Percentiles rank a stretch among this genome's conserved stretches.
Conservation (phyloP, 208 protist genomes). For the Crithidia brevicula region DNA sequence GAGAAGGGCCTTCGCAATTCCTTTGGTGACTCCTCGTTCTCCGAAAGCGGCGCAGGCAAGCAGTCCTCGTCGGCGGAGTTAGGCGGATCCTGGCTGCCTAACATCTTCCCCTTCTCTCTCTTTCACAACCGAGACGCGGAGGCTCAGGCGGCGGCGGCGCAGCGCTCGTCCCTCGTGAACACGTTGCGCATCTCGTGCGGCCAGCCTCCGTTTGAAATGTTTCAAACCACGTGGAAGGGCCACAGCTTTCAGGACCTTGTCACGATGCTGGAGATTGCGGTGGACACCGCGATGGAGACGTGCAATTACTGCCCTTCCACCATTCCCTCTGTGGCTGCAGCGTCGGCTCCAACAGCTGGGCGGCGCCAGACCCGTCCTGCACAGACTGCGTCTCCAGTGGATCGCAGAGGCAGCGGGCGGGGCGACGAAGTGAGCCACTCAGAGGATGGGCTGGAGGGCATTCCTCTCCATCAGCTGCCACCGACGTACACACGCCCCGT, state of each 20-base stretch:
- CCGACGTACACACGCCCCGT: conserved; percentile 47
- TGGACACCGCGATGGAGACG: conserved; percentile 71
- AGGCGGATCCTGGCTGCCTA: not conserved
- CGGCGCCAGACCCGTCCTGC: not conserved
- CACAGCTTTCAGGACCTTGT: conserved; percentile 74
- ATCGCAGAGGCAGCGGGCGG: not conserved
- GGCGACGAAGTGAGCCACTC: not conserved
- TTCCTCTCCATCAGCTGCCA: conserved; percentile 44
- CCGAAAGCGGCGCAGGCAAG: not conserved
- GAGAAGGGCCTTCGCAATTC: conserved; percentile 3
- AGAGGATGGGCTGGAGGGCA: conserved; percentile 8
- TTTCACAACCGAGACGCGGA: not conserved
- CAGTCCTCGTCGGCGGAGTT: not conserved
- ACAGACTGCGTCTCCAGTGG: not conserved
- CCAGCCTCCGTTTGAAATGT: conserved; percentile 11
- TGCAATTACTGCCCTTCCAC: conserved; percentile 56
- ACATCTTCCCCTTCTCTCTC: conserved; percentile 4
- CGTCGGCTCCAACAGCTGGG: not conserved
- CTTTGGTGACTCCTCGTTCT: not conserved
- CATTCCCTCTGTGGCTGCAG: conserved; percentile 10
- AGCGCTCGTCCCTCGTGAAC: not conserved
- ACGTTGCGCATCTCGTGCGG: conserved; percentile 3
- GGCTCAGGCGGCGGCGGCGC: not conserved
- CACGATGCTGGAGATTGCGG: conserved; percentile 70
- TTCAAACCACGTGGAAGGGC: conserved; percentile 39